Base-by-base conservation (phyloP, 1,284 basidiomycete species). In the Megacollybia platyphylla region DNA sequence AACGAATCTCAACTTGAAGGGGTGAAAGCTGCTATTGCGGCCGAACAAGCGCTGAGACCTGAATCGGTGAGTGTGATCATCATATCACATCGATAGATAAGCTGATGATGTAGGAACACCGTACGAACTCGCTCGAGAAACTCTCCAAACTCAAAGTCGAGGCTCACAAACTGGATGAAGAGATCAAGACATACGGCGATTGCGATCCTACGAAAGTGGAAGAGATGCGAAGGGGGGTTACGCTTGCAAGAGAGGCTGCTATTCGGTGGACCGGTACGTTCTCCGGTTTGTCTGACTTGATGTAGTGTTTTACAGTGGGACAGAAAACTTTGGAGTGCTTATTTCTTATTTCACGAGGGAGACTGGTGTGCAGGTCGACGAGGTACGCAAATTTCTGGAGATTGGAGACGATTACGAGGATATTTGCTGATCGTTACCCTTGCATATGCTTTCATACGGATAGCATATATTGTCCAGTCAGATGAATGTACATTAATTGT, bases 191-290 rank as follows among this genome's bases (percentile, higher is more conserved):
- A 35, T 89, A 87, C 52, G 85, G 85, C 36, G 81, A 84, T 6
- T 88, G 85, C 48, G 87, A 92, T 59, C 88, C 89, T 0, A 70
- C 67, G 40, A 83, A 79, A 54, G 70, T 90, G 30, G 84, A 87
- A 56, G 76, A 82, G 53, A 84, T 79, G 57, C 76, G 70, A 44
- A 63, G 79, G 35, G 86, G 79, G 0, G 67, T 78, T 6, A 68
- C 71, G 31, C 66, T 90, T 3, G 86, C 84, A 5, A 84, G 80
- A 47, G 85, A 89, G 53, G 87, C 87, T 3, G 75, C 83, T 5
- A 57, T 80, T 29, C 75, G 87, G 7, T 91, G 88, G 87, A 92
- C 89, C 36, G 88, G 88, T 90, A 52, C 47, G 74, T 15, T 40
- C 13, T 7, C 26, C 44, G 53, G 10, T 37, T 10, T 17, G 27